phyloP scores from a whole-genome alignment of 1,139 yeast genomes.

The Pichia sp. region DNA sequence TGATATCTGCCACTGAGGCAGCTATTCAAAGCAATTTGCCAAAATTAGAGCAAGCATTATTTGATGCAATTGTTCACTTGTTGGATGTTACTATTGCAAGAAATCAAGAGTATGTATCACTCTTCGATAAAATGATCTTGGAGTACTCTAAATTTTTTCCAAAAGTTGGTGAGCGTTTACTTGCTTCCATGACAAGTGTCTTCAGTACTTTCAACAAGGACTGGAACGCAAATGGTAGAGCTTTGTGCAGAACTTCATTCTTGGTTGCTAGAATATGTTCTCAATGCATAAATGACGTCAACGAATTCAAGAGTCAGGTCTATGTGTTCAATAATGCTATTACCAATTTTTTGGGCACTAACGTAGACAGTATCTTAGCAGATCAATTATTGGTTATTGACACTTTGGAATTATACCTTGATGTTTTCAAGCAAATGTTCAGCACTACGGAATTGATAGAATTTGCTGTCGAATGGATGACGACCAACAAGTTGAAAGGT shows the following conservation, averaged over 20 bases:
- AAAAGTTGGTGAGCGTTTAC: slow-evolving; percentile 47
- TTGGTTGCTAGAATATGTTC: slow-evolving; percentile 43
- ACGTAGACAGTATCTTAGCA: slow-evolving; percentile 44
- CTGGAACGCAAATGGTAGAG: slow-evolving; percentile 63
- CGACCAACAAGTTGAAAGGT: slow-evolving; percentile 53
- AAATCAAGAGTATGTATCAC: slow-evolving; percentile 57
- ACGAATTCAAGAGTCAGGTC: slow-evolving; percentile 34
- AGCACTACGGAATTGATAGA: slow-evolving; percentile 39
- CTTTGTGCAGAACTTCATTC: slow-evolving; percentile 56
- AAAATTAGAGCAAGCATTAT: slow-evolving; percentile 34
- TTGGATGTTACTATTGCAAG: slow-evolving; percentile 63
- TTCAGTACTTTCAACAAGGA: slow-evolving; percentile 48
- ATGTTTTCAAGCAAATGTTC: slow-evolving; percentile 39
- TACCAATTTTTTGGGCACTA: slow-evolving; percentile 45
- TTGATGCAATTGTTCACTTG: slow-evolving; percentile 56
- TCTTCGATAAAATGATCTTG: slow-evolving; percentile 47
- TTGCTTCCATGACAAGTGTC: slow-evolving; percentile 43
- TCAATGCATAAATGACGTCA: slow-evolving; percentile 31
- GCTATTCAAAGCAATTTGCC: slow-evolving; percentile 22
- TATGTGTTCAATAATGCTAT: slow-evolving; percentile 39
- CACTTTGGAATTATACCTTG: slow-evolving; percentile 50
- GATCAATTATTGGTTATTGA: slow-evolving; percentile 62
- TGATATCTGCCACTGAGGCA: slow-evolving; percentile 32
- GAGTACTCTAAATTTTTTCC: slow-evolving; percentile 33
- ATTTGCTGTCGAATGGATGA: slow-evolving; percentile 42